phyloP scores from a whole-genome alignment of 169 alveolate species.

The Besnoitia besnoiti region DNA sequence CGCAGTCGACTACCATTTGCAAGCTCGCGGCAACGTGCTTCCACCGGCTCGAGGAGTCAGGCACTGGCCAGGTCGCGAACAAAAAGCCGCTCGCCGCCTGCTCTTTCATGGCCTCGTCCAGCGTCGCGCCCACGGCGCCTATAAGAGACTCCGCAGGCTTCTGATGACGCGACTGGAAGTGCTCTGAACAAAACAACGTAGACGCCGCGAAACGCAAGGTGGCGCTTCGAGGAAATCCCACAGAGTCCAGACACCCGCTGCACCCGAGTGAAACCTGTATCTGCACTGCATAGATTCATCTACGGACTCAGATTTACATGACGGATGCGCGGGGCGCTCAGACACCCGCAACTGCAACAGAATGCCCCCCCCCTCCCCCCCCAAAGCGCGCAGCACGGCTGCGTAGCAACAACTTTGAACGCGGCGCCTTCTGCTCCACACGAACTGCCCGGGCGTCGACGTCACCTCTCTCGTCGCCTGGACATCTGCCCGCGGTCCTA shows the following conservation, averaged over 20 bases:
- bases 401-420: too few relatives aligned
- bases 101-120: neutral
- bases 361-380: too few relatives aligned
- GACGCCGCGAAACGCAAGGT: too few relatives aligned
- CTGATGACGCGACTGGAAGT: neutral
- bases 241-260: neutral
- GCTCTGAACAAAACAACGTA: neutral
- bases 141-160: neutral
- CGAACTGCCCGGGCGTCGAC: too few relatives aligned
- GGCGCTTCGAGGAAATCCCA: neutral
- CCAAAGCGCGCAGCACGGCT: too few relatives aligned
- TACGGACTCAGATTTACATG: too few relatives aligned
- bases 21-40: neutral
- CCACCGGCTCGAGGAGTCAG: conserved; percentile 23
- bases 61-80: conserved; percentile 11
- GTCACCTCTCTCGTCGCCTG: too few relatives aligned
- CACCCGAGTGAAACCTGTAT: neutral
- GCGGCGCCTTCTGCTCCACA: too few relatives aligned
- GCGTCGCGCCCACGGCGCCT: neutral
- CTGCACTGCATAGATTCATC: too few relatives aligned
- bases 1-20: neutral
- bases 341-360: too few relatives aligned
- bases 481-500: too few relatives aligned
- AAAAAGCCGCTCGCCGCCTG: neutral
- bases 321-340: too few relatives aligned